Base-by-base conservation (phyloP, 2,329 filamentous ascomycete genomes). In the Cladosporium cucumerinum region DNA sequence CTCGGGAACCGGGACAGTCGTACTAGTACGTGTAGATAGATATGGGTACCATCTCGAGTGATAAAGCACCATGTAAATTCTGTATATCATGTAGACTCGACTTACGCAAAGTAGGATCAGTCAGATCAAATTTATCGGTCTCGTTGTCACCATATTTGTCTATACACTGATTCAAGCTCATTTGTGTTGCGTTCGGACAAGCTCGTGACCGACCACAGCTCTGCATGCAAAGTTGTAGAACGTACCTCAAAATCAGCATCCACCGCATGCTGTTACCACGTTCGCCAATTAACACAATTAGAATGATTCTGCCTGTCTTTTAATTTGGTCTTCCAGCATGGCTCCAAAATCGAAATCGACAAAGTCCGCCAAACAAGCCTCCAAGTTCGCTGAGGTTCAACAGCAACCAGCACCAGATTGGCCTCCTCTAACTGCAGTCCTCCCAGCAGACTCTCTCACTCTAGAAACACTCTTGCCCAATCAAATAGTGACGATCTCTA, bases 401-500 rank as follows among this genome's bases (percentile, higher is more conserved):
- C 59, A 76, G 73, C 63, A 66, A 46, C 48, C 49, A 54, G 64
- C 81, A 36, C 84, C 85, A 57, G 81, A 88, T 72, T 94, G 92
- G 92, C 91, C 92, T 39, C 78, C 81, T 25, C 87, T 96, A 75
- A 85, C 84, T 68, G 91, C 92, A 18, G 77, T 87, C 11, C 78
- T 93, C 51, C 89, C 91, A 54, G 78, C 89, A 52, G 80, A 84
- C 55, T 84, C 89, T 69, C 86, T 96, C 16, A 73, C 76, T 8
- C 82, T 91, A 30, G 81, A 87, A 34, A 80, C 85, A 23, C 68
- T 87, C 14, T 74, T 88, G n/a, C 75, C 80, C 0, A 81, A 85
- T 67, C 92, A 93, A 73, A 90, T 96, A 60, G 80, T 93, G 57
- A 84, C 91, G 4, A 82, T 95, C 65, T 84, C 86, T 2, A 89